Conservation (phyloP, 208 protist genomes). For the Phytomonas sp. region DNA sequence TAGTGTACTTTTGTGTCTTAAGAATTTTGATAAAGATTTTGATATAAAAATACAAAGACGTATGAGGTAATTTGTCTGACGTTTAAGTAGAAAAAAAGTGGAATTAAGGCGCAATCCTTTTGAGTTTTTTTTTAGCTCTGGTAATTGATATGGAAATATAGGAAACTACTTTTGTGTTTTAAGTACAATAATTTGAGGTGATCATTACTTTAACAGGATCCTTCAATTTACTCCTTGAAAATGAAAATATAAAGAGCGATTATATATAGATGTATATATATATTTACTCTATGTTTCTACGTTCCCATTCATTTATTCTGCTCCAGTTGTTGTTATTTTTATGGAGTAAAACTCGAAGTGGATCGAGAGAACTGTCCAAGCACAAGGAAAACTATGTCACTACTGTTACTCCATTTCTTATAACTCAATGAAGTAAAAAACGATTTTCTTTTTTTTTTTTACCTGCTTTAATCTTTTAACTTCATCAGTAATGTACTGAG, state of each 20-base stretch:
- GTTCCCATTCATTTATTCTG: not conserved
- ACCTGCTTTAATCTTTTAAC: constrained; percentile 8
- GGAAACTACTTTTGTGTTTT: not conserved
- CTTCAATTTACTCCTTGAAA: not conserved
- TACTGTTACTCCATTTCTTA: not conserved
- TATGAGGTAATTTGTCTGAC: not conserved
- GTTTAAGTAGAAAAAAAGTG: not conserved
- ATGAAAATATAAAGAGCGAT: not conserved
- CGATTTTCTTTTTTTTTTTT: constrained; percentile 7
- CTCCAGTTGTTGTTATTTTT: not conserved
- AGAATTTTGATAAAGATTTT: not conserved
- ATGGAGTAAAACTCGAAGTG: not conserved
- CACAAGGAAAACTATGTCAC: not conserved
- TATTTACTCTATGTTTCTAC: not conserved
- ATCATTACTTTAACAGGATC: not conserved
- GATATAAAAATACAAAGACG: not conserved
- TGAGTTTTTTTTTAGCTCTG: not conserved
- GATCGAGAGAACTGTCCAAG: not conserved
- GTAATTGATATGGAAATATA: not conserved
- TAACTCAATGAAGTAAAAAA: constrained; percentile 2
- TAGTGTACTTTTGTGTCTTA: not conserved
- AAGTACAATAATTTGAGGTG: not conserved
- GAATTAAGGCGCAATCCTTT: not conserved
- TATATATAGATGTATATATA: constrained; percentile 1
- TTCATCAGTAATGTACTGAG: constrained; percentile 1